phyloP scores from a whole-genome alignment of 2,329 filamentous ascomycete species.

The Ascochyta rabiei region DNA sequence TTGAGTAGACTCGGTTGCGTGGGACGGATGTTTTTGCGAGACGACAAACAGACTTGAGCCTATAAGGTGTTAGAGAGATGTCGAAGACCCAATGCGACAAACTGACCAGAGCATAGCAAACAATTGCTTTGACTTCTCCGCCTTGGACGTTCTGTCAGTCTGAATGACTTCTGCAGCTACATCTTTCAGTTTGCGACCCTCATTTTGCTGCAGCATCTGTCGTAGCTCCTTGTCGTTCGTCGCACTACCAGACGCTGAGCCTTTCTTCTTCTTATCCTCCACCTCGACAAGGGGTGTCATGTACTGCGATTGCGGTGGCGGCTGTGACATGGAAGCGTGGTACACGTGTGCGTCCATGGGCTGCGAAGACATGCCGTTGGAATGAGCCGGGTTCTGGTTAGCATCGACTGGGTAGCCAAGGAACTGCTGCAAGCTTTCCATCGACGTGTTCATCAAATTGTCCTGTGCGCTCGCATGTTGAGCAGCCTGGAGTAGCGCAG shows the following conservation, averaged over 20 bases:
- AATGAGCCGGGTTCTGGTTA: constrained; percentile 21
- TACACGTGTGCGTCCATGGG: constrained; percentile 39
- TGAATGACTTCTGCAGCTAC: constrained; percentile 77
- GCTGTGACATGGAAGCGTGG: constrained; percentile 35
- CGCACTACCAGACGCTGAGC: constrained; percentile 69
- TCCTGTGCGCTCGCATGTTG: constrained; percentile 47
- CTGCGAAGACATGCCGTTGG: constrained; percentile 31
- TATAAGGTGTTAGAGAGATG: constrained; percentile 48
- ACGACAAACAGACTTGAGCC: constrained; percentile 73
- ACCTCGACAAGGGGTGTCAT: constrained; percentile 38
- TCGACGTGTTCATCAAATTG: constrained; percentile 34
- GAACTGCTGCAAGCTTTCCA: constrained; percentile 44
- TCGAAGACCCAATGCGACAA: not conserved
- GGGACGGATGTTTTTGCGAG: constrained; percentile 86
- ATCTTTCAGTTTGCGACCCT: constrained; percentile 69
- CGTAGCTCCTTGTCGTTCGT: constrained; percentile 84
- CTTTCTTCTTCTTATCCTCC: constrained; percentile 60
- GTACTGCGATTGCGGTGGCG: constrained; percentile 33
- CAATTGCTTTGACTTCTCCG: constrained; percentile 81
- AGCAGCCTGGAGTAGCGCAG: constrained; percentile 43
- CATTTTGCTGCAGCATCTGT: constrained; percentile 73
- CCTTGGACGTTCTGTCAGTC: constrained; percentile 79
- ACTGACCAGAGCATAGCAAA: constrained; percentile 87
- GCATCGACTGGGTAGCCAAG: constrained; percentile 36
- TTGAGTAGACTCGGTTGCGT: constrained; percentile 89